Evolutionary conservation across 2,329 filamentous ascomycete species (phyloP).

Genomic region (Diatrype stigma): DNA sequence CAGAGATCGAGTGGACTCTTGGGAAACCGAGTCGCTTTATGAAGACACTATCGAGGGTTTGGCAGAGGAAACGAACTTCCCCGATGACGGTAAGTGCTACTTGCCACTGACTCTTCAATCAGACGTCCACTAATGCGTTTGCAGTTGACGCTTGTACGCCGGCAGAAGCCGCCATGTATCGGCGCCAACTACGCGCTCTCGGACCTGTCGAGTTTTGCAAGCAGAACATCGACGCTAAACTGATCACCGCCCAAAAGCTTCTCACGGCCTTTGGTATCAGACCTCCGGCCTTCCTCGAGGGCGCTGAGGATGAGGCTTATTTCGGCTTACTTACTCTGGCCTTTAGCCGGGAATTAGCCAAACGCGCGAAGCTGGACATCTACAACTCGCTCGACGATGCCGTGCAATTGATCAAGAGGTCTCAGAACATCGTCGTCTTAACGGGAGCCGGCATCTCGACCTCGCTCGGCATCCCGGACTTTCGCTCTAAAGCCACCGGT

Average conservation of each 20-base stretch:
- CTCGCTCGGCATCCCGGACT: slow-evolving; percentile 93
- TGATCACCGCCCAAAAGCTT: slow-evolving; percentile 74
- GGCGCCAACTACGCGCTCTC: slow-evolving; percentile 66
- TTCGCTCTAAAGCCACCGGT: slow-evolving; percentile 87
- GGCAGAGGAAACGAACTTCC: slow-evolving; percentile 42
- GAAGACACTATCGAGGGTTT: slow-evolving; percentile 59
- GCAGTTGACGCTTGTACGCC: slow-evolving; percentile 33
- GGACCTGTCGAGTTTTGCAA: slow-evolving; percentile 76
- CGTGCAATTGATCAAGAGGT: slow-evolving; percentile 67
- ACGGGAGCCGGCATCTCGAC: slow-evolving; percentile 97
- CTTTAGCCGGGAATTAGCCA: slow-evolving; percentile 75
- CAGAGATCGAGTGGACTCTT: slow-evolving; percentile 49
- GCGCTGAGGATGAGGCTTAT: slow-evolving; percentile 68
- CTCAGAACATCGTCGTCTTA: slow-evolving; percentile 84
- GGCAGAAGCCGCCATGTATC: slow-evolving; percentile 64
- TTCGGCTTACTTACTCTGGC: slow-evolving; percentile 71
- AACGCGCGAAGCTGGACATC: slow-evolving; percentile 70
- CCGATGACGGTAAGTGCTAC: slow-evolving; percentile 38
- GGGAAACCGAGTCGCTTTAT: slow-evolving; percentile 62
- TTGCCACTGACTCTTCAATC: background rate
- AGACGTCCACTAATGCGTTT: slow-evolving; percentile 8
- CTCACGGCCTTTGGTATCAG: slow-evolving; percentile 81
- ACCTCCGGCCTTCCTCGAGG: slow-evolving; percentile 70
- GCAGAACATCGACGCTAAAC: slow-evolving; percentile 63
- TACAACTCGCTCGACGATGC: slow-evolving; percentile 90